A percentile compares a stretch with the other conserved stretches of the same genome.
Evolutionary conservation across 495 filamentous ascomycete genomes (phyloP).

Genomic region (Talaromyces borbonicus): DNA sequence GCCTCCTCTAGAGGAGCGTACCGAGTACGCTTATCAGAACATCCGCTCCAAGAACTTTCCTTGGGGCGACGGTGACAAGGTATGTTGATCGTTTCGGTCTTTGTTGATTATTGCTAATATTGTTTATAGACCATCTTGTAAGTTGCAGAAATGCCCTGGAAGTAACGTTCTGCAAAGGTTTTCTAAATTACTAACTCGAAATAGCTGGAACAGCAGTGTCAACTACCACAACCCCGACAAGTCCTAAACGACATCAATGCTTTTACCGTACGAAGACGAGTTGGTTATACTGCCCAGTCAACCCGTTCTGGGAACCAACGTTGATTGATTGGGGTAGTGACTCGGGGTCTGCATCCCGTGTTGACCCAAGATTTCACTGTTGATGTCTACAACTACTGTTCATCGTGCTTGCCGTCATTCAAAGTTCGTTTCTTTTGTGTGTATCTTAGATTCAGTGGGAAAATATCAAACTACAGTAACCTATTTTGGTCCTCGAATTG

Average conservation of each 20-base stretch:
- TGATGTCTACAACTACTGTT: not conserved
- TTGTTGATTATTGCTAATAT: not conserved
- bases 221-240: constrained; percentile 97
- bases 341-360: too few relatives aligned
- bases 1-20: constrained; percentile 76
- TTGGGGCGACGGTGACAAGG: constrained; percentile 92
- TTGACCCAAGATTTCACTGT: not conserved
- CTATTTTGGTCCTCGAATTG: not conserved
- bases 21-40: constrained; percentile 91
- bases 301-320: not conserved
- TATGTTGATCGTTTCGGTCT: constrained; percentile 25
- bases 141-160: constrained; percentile 36
- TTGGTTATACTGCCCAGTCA: too few relatives aligned
- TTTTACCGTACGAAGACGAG: not conserved
- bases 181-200: constrained; percentile 2
- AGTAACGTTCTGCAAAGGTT: not conserved
- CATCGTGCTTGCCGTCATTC: constrained; percentile 1
- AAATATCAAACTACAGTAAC: not conserved
- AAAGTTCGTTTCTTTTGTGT: constrained; percentile 9
- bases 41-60: constrained; percentile 81
- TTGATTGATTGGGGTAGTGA: too few relatives aligned
- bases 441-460: constrained; percentile 8
- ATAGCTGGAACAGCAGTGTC: constrained; percentile 85
- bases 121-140: constrained; percentile 52
- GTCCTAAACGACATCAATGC: constrained; percentile 30